Evolutionary conservation across 495 filamentous ascomycete genomes (phyloP).

Genomic region (Penicillium roqueforti): DNA sequence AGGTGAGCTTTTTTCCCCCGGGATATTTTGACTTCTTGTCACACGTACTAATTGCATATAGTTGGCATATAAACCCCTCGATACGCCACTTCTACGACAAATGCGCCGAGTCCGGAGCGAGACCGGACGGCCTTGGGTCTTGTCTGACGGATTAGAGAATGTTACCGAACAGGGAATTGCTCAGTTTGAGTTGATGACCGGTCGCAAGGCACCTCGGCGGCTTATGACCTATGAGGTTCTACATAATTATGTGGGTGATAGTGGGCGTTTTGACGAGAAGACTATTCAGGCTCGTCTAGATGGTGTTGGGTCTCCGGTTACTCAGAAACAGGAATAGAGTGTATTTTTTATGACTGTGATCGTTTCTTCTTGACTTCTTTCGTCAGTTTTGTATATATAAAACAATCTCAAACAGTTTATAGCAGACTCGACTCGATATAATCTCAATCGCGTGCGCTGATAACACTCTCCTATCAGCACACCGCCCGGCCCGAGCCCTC

Average conservation of each 20-base stretch:
- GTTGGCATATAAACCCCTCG: conserved; percentile 70
- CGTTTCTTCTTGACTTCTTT: not conserved
- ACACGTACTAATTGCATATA: conserved; percentile 26
- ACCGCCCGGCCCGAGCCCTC: too few species aligned
- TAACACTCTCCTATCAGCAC: conserved; percentile 4
- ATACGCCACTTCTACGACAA: conserved; percentile 67
- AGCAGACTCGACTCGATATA: not conserved
- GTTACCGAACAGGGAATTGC: conserved; percentile 78
- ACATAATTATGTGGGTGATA: conserved; percentile 44
- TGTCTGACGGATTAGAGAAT: conserved; percentile 76
- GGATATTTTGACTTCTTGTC: not conserved
- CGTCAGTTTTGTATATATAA: not conserved
- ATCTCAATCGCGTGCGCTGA: not conserved
- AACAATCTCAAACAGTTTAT: not conserved
- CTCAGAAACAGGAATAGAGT: not conserved
- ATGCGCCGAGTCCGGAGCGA: conserved; percentile 54
- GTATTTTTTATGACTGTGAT: not conserved
- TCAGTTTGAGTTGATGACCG: conserved; percentile 79
- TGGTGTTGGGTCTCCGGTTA: conserved; percentile 17
- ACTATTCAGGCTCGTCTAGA: conserved; percentile 42
- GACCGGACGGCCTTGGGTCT: conserved; percentile 64
- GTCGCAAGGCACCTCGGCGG: conserved; percentile 69
- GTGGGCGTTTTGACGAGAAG: conserved; percentile 41
- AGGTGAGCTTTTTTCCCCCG: conserved; percentile 40
- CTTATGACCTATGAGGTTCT: conserved; percentile 69